Evolutionary conservation across 495 filamentous ascomycete genomes (phyloP).

Genomic region (Aspergillus haitiensis): DNA sequence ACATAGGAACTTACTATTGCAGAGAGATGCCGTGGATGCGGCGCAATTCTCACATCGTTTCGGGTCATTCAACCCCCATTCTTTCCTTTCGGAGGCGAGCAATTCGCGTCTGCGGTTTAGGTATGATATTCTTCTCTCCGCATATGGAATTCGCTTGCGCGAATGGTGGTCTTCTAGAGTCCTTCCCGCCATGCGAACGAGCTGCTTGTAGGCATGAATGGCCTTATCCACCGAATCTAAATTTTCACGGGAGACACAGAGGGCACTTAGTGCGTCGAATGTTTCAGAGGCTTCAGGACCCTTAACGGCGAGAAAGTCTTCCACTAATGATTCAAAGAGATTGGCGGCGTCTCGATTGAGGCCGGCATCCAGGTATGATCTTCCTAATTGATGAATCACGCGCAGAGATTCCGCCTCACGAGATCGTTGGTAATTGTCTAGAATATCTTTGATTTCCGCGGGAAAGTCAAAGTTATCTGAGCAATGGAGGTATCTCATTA

Average conservation of each 20-base stretch:
- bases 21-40: constrained; percentile 26
- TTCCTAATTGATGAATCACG: constrained; percentile 33
- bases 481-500: constrained; percentile 31
- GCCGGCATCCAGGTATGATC: constrained; percentile 33
- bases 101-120: constrained; percentile 30
- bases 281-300: constrained; percentile 30
- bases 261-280: constrained; percentile 33
- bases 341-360: constrained; percentile 33
- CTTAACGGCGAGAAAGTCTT: constrained; percentile 28
- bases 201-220: constrained; percentile 31
- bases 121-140: constrained; percentile 30
- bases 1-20: constrained; percentile 29
- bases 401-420: constrained; percentile 27
- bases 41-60: constrained; percentile 26
- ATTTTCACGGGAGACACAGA: constrained; percentile 32
- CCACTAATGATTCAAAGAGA: constrained; percentile 31
- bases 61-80: constrained; percentile 29
- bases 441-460: constrained; percentile 28
- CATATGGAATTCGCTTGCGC: constrained; percentile 28
- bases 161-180: constrained; percentile 28
- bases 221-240: constrained; percentile 33
- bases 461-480: constrained; percentile 37
- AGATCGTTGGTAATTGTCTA: constrained; percentile 31
- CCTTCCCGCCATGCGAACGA: constrained; percentile 29
- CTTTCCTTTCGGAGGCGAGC: constrained; percentile 28